phyloP scores from a whole-genome alignment of 1,139 yeast genomes.

The Maudiozyma humilis region DNA sequence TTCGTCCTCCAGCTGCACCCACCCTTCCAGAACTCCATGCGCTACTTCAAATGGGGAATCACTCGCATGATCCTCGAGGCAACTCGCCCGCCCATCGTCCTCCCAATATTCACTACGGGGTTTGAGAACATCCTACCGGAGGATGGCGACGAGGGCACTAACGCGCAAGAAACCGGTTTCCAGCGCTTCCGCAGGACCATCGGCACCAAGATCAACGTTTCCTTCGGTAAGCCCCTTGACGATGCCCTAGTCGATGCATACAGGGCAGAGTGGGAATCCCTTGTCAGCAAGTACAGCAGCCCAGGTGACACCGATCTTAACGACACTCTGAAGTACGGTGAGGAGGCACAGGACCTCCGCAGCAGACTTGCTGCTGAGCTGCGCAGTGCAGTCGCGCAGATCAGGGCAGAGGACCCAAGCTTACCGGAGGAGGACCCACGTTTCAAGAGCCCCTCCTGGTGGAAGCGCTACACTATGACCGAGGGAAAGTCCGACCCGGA shows the following conservation, averaged over 20 bases:
- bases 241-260: constrained; percentile 52
- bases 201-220: constrained; percentile 60
- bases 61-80: constrained; percentile 76
- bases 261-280: constrained; percentile 58
- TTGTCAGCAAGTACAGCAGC: constrained; percentile 49
- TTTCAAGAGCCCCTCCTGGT: constrained; percentile 59
- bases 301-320: constrained; percentile 47
- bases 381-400: constrained; percentile 52
- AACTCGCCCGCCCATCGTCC: constrained; percentile 72
- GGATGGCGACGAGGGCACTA: no score
- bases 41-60: constrained; percentile 95
- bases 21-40: constrained; percentile 76
- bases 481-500: constrained; percentile 65
- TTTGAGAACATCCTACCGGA: constrained; percentile 87
- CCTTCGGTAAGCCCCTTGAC: constrained; percentile 64
- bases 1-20: constrained; percentile 78
- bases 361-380: constrained; percentile 62
- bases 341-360: constrained; percentile 55
- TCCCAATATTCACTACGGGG: constrained; percentile 85
- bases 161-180: constrained; percentile 45
- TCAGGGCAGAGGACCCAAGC: constrained; percentile 46
- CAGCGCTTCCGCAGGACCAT: constrained; percentile 57
- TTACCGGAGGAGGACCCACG: constrained; percentile 53
- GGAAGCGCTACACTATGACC: constrained; percentile 56
- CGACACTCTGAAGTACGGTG: constrained; percentile 52